A percentile compares a stretch with the other conserved stretches of the same genome.
These are phyloP conservation scores for Suhomyces choctaworum DNA, from an alignment of 1,139 yeast genomes.

Conservation along the genomic window DNA sequence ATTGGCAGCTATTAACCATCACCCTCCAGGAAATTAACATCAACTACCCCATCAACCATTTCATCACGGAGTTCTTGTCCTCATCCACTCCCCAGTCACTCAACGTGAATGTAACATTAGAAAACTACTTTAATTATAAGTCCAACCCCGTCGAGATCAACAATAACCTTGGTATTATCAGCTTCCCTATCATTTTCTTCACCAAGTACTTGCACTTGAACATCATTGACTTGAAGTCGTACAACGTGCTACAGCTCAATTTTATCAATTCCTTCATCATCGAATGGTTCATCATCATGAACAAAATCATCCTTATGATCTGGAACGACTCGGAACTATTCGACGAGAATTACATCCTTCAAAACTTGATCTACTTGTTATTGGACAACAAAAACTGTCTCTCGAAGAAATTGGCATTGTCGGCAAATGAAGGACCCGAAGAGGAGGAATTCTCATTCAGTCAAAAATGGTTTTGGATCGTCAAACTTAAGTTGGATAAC, in stretches of 20 bases:
- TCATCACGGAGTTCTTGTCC: constrained; percentile 12
- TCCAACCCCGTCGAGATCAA: constrained; percentile 23
- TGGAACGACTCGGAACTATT: constrained; percentile 19
- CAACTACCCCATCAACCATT: constrained; percentile 13
- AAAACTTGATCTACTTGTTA: constrained; percentile 17
- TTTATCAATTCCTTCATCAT: constrained; percentile 24
- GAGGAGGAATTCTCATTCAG: constrained; percentile 26
- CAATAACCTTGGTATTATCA: constrained; percentile 32
- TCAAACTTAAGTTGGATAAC: constrained; percentile 26
- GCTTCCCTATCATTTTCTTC: constrained; percentile 47
- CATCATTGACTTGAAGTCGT: constrained; percentile 13
- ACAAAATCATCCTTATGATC: constrained; percentile 28
- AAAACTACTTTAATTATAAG: constrained; percentile 16
- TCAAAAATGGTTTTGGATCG: constrained; percentile 30
- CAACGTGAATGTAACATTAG: constrained; percentile 21
- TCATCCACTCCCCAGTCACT: constrained; percentile 16
- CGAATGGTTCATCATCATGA: constrained; percentile 44
- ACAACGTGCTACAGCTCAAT: constrained; percentile 17
- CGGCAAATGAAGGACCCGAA: neutral
- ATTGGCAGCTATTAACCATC: constrained; percentile 43
- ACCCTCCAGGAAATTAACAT: constrained; percentile 38
- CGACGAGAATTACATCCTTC: constrained; percentile 19
- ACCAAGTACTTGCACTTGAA: constrained; percentile 26
- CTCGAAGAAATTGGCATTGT: constrained; percentile 13
- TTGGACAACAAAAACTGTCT: constrained; percentile 19